Percentiles rank a stretch among this genome's conserved stretches.
Evolutionary conservation across 352 stramenopile species (phyloP).

Genomic region (Pythium scleroteichum): DNA sequence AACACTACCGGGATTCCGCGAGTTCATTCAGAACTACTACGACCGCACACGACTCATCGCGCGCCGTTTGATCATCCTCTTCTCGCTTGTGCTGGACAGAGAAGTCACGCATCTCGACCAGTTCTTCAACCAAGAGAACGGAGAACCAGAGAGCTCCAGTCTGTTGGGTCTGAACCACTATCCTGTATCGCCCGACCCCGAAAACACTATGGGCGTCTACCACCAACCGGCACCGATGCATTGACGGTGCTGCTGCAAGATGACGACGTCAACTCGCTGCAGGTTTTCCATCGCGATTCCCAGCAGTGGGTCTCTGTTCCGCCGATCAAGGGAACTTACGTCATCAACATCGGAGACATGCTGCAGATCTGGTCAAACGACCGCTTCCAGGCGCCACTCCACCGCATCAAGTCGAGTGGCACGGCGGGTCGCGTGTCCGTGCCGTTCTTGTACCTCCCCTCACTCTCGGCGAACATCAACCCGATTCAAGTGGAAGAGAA

Average conservation of each 20-base stretch:
- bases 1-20: slow-evolving; percentile 55
- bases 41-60: slow-evolving; percentile 47
- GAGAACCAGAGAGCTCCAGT: slow-evolving; percentile 62
- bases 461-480: slow-evolving; percentile 52
- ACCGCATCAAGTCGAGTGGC: slow-evolving; percentile 46
- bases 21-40: slow-evolving; percentile 39
- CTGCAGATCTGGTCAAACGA: slow-evolving; percentile 64
- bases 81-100: slow-evolving; percentile 54
- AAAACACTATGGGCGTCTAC: slow-evolving; percentile 56
- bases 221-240: slow-evolving; percentile 58
- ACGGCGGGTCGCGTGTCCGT: slow-evolving; percentile 40
- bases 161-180: slow-evolving; percentile 94
- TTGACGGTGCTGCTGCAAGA: slow-evolving; percentile 67
- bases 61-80: slow-evolving; percentile 46
- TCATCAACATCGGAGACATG: slow-evolving; percentile 67
- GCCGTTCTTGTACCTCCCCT: slow-evolving; percentile 67
- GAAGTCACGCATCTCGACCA: slow-evolving; percentile 55
- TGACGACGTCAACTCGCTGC: slow-evolving; percentile 53
- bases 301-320: slow-evolving; percentile 49
- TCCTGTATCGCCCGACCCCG: slow-evolving; percentile 50
- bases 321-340: slow-evolving; percentile 42
- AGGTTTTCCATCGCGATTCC: slow-evolving; percentile 50
- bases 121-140: slow-evolving; percentile 39
- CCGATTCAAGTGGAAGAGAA: slow-evolving; percentile 50
- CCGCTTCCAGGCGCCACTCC: slow-evolving; percentile 45